phyloP scores from a whole-genome alignment of 2,329 filamentous ascomycete species.

The Nakataea oryzae region DNA sequence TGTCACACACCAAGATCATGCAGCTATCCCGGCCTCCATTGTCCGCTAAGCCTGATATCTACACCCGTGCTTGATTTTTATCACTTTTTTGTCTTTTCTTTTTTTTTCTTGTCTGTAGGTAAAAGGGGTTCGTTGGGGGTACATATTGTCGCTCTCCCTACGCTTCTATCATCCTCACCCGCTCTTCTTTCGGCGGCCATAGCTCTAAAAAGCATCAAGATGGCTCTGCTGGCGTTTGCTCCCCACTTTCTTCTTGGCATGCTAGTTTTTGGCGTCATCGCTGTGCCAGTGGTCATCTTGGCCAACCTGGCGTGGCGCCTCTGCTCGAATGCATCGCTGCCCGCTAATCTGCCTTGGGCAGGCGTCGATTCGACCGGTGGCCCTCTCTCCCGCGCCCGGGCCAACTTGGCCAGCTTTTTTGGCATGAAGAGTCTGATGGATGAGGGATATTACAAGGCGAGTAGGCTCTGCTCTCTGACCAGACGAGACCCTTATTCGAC shows the following conservation, averaged over 20 bases:
- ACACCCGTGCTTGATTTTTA: no score
- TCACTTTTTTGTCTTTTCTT: no score
- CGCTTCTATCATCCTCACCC: no score
- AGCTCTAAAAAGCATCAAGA: neutral
- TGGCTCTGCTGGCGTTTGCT: neutral
- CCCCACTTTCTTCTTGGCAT: neutral
- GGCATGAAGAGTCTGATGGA: conserved; percentile 15
- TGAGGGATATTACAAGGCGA: conserved; percentile 18
- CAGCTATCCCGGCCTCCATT: no score
- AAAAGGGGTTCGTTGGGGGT: no score
- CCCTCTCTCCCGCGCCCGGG: conserved; percentile 11
- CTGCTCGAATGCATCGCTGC: conserved; percentile 14
- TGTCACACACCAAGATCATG: no score
- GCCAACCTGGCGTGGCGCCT: conserved; percentile 14
- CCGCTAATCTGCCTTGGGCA: conserved; percentile 15
- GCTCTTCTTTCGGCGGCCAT: neutral
- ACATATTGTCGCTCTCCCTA: no score
- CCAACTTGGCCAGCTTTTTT: conserved; percentile 16
- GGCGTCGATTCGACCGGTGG: conserved; percentile 9
- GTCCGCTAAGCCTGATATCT: no score
- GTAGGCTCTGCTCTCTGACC: neutral
- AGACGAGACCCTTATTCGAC: neutral
- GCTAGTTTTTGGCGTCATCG: neutral
- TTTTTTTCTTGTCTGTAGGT: no score
- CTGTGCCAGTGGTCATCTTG: conserved; percentile 7